phyloP scores from a whole-genome alignment of 2,329 filamentous ascomycete species.

The Cytospora paraplurivora region DNA sequence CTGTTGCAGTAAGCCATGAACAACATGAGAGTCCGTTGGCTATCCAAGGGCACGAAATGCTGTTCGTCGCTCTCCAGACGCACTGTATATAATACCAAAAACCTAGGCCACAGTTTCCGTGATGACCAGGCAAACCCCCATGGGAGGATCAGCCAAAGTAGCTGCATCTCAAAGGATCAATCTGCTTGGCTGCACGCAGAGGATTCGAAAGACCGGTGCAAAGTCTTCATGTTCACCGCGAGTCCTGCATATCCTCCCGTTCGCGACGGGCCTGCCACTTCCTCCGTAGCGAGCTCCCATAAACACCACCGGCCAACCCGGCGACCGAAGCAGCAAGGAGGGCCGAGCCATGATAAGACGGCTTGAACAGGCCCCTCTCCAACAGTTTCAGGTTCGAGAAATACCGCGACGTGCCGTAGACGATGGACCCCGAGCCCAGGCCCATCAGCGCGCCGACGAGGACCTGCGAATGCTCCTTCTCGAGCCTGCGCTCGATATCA shows the following conservation, averaged over 20 bases:
- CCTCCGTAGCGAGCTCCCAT: slow-evolving; percentile 33
- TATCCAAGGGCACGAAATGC: background rate
- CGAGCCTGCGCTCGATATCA: slow-evolving; percentile 30
- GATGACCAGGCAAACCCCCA: background rate
- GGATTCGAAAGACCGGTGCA: background rate
- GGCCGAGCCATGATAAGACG: slow-evolving; percentile 38
- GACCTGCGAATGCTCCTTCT: slow-evolving; percentile 39
- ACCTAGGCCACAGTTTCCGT: background rate
- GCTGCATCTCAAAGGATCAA: background rate
- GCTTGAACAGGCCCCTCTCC: slow-evolving; percentile 46
- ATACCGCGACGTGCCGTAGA: slow-evolving; percentile 51
- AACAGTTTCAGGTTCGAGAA: slow-evolving; percentile 46
- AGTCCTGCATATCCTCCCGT: slow-evolving; percentile 22
- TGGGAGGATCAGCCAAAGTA: background rate
- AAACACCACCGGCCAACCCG: slow-evolving; percentile 37
- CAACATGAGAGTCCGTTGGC: no score
- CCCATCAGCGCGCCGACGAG: slow-evolving; percentile 46
- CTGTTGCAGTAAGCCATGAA: no score
- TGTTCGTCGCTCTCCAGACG: background rate
- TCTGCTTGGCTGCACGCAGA: background rate
- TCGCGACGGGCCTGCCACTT: slow-evolving; percentile 30
- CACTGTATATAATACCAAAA: background rate
- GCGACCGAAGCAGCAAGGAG: slow-evolving; percentile 37
- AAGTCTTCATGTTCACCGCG: background rate
- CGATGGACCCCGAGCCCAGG: slow-evolving; percentile 48